Base-by-base conservation (phyloP, 2,329 filamentous ascomycete genomes). In the Amylocarpus encephaloides region DNA sequence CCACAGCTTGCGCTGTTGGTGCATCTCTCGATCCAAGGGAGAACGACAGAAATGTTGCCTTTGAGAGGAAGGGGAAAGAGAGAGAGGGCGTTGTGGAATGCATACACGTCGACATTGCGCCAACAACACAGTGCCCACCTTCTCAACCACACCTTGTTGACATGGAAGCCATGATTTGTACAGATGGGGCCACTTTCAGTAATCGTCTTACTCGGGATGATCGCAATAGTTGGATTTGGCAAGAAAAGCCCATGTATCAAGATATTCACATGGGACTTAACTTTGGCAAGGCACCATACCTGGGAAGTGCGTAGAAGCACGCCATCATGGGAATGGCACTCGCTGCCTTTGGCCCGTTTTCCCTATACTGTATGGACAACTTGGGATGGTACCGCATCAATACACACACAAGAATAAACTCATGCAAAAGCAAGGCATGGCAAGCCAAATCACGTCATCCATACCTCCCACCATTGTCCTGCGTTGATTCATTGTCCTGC, bases 241-340 rank as follows among this genome's bases (percentile, higher is more conserved):
- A 43, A 15, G 62, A 63, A 36, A 51, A 33, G 12, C 57, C 63
- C 6, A 64, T 64, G 63, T 62, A 64, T 46, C 50, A 33, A 34
- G 57, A 57, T 34, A 62, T 64, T 32, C 48, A 48, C 11, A 42
- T 56, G 15, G 62, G 61, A 7, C 61, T 55, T 35, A 55, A 64
- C 49, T 63, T 64, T 42, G 59, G 59, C 2, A 16, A 48, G 11
- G 45, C 47, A 19, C 38, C 19, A 11, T 35, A 15, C 10, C 19
- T 35, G 16, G 35, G 22, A 29, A 18, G 7, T 16, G 32, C 26
- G 38, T 7, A 26, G 22, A 19, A 18, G 26, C 36, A 33, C n/a
- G 36, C 18, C 7, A 15, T 40, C 9, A 34, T n/a, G n/a, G n/a
- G 5, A 13, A 11, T 6, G 45, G 18, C 6, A 19, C 22, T 26